Evolutionary conservation across 805 yeast genomes (phyloP).

Genomic region (Starmerella potacharoeniae): DNA sequence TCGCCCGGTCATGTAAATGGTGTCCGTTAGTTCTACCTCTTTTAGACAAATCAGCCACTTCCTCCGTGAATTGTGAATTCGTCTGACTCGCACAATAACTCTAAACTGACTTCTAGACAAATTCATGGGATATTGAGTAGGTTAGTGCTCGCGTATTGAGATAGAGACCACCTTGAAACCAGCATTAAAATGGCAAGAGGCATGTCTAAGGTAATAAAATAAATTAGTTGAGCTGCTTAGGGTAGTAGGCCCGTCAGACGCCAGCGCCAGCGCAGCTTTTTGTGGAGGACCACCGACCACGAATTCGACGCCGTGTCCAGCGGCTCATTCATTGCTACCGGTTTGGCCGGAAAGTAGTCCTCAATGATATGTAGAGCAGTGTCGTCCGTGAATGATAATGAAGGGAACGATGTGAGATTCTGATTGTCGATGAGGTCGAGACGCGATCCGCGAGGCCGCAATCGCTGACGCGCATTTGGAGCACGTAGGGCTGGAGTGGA

Average conservation of each 20-base stretch:
- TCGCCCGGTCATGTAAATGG: too few relatives aligned
- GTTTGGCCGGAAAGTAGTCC: slow-evolving; percentile 24
- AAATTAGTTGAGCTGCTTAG: slow-evolving; percentile 8
- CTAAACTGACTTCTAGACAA: too few relatives aligned
- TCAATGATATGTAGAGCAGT: slow-evolving; percentile 22
- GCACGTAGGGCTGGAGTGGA: slow-evolving; percentile 10
- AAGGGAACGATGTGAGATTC: slow-evolving; percentile 31
- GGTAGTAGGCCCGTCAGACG: slow-evolving; percentile 37
- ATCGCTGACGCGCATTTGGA: slow-evolving; percentile 7
- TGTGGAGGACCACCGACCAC: slow-evolving; percentile 23
- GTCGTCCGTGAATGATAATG: slow-evolving; percentile 9
- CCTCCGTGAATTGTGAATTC: too few relatives aligned
- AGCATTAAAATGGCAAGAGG: neutral
- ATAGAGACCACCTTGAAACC: too few relatives aligned
- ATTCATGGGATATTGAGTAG: too few relatives aligned
- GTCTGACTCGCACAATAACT: too few relatives aligned
- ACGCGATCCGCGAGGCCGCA: slow-evolving; percentile 25
- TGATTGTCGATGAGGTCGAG: slow-evolving; percentile 32
- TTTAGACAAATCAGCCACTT: too few relatives aligned
- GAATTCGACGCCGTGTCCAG: neutral
- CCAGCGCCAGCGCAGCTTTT: slow-evolving; percentile 43
- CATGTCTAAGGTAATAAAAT: too few relatives aligned
- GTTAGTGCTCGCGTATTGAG: too few relatives aligned
- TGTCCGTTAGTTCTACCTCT: too few relatives aligned
- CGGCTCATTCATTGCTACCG: neutral